phyloP scores from a whole-genome alignment of 139 green algal species.

The Chlamydomonas urium region DNA sequence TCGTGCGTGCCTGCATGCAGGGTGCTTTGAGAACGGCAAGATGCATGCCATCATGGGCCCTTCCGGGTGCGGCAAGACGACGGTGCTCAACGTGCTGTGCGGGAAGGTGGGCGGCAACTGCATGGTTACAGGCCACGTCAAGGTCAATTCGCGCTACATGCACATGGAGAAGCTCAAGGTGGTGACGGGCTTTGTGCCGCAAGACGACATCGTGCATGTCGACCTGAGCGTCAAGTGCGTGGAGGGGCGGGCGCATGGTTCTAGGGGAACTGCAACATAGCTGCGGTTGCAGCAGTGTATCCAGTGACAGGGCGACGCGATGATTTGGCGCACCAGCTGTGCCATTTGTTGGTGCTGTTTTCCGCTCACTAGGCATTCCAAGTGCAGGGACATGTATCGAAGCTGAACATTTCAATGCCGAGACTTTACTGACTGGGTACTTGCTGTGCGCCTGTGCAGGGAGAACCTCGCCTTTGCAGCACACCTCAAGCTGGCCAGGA shows the following conservation, averaged over 20 bases:
- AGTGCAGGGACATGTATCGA: no score
- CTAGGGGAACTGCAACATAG: background rate
- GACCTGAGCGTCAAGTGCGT: slow-evolving; percentile 54
- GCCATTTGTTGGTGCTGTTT: no score
- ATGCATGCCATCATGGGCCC: slow-evolving; percentile 41
- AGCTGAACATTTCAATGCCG: no score
- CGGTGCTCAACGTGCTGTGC: slow-evolving; percentile 42
- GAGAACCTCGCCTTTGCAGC: slow-evolving; percentile 50
- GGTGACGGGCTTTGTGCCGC: slow-evolving; percentile 74
- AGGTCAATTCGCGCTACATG: slow-evolving; percentile 26
- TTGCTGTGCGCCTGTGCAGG: no score
- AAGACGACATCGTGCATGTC: slow-evolving; percentile 72
- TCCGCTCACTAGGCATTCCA: no score
- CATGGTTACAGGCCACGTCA: slow-evolving; percentile 16
- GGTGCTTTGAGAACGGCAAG: slow-evolving; percentile 24
- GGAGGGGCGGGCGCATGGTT: slow-evolving; percentile 9
- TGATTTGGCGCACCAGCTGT: no score
- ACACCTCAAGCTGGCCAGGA: slow-evolving; percentile 27
- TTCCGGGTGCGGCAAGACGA: slow-evolving; percentile 46
- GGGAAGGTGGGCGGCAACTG: slow-evolving; percentile 21
- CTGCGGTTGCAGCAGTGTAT: no score
- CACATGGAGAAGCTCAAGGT: slow-evolving; percentile 20
- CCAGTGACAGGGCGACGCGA: no score
- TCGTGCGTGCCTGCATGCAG: no score
- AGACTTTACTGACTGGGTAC: no score